A percentile compares a stretch with the other conserved stretches of the same genome.
Evolutionary conservation across 2,329 filamentous ascomycete species (phyloP).

Genomic region (Ophiostoma triangulosporum): DNA sequence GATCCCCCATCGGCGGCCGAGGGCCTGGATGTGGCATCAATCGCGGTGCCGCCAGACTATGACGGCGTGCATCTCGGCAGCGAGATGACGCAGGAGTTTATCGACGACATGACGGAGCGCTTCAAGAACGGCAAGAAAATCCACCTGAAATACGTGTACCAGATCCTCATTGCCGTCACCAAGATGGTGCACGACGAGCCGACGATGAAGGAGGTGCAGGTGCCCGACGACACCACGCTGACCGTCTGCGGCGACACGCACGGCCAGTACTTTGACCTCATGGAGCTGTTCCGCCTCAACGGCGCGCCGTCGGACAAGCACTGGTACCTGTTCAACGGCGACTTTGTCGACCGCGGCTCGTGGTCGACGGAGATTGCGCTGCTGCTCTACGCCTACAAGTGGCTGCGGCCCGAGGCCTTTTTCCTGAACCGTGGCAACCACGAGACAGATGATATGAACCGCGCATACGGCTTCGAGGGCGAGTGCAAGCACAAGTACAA

Average conservation of each 20-base stretch:
- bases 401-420: constrained; percentile 74
- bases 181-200: constrained; percentile 83
- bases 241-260: constrained; percentile 98
- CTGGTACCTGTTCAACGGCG: constrained; percentile 94
- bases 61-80: constrained; percentile 68
- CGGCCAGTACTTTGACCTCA: constrained; percentile 92
- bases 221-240: constrained; percentile 63
- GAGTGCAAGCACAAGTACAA: constrained; percentile 98
- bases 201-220: constrained; percentile 89
- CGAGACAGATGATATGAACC: constrained; percentile 99
- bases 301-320: constrained; percentile 75
- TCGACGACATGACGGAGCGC: constrained; percentile 90
- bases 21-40: constrained; percentile 75
- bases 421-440: constrained; percentile 98
- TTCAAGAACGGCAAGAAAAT: constrained; percentile 96
- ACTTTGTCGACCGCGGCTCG: constrained; percentile 94
- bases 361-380: constrained; percentile 98
- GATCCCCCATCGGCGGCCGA: constrained; percentile 88
- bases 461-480: constrained; percentile 94
- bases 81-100: constrained; percentile 91
- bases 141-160: constrained; percentile 92
- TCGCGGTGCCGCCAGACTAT: constrained; percentile 69
- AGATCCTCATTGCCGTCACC: constrained; percentile 83
- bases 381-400: constrained; percentile 91
- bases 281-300: constrained; percentile 90